Evolutionary conservation across 495 filamentous ascomycete genomes (phyloP).

Genomic region (Talaromyces ruber): DNA sequence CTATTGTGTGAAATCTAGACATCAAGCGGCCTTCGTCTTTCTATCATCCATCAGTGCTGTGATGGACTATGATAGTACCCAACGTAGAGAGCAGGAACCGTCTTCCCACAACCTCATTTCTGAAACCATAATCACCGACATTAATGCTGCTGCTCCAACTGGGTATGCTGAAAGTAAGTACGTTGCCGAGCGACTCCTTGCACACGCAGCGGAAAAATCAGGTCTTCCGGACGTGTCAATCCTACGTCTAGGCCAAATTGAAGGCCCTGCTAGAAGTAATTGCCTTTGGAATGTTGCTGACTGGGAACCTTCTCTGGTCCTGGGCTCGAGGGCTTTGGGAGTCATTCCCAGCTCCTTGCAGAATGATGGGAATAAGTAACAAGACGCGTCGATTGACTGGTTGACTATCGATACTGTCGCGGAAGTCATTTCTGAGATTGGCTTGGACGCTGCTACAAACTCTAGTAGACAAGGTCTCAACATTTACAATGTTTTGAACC

Average conservation of each 20-base stretch:
- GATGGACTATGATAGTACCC: slow-evolving; percentile 14
- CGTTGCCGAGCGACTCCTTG: slow-evolving; percentile 42
- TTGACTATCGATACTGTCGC: slow-evolving; percentile 14
- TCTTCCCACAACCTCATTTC: neutral
- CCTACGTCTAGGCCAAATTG: slow-evolving; percentile 50
- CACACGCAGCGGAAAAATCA: slow-evolving; percentile 23
- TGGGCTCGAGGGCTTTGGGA: slow-evolving; percentile 13
- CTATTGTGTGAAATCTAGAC: neutral
- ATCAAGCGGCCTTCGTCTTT: slow-evolving; percentile 37
- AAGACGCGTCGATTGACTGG: slow-evolving; percentile 13
- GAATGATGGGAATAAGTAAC: neutral
- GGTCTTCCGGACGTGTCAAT: slow-evolving; percentile 34
- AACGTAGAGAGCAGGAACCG: neutral
- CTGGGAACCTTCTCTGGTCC: slow-evolving; percentile 24
- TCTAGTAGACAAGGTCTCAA: neutral
- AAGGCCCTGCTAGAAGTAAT: slow-evolving; percentile 27
- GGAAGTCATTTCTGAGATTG: slow-evolving; percentile 16
- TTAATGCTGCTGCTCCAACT: slow-evolving; percentile 15
- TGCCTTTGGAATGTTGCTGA: slow-evolving; percentile 28
- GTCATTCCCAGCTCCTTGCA: slow-evolving; percentile 2
- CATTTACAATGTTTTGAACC: slow-evolving; percentile 21
- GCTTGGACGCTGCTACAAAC: slow-evolving; percentile 7
- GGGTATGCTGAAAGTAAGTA: slow-evolving; percentile 53
- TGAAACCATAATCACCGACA: slow-evolving; percentile 35
- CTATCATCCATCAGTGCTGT: slow-evolving; percentile 44